phyloP scores from a whole-genome alignment of 306 rosid species.

The Cicer yamashitae region DNA sequence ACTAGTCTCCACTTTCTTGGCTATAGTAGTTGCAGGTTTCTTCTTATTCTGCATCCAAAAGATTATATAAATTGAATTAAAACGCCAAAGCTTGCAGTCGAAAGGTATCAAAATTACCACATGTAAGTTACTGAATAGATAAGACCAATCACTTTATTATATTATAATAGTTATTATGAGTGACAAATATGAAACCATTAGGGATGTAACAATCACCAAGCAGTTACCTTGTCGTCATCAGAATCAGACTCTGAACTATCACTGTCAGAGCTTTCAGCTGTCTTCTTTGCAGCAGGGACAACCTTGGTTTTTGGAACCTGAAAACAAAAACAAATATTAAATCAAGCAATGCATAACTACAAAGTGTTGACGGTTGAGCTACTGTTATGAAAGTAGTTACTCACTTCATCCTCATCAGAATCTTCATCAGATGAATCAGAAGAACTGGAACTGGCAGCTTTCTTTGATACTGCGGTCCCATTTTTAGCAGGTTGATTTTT shows the following conservation, averaged over 20 bases:
- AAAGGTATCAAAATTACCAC: too few species aligned
- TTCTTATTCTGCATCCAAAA: constrained; percentile 1
- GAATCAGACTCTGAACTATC: constrained; percentile 40
- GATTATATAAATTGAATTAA: background rate
- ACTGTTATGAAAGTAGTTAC: background rate
- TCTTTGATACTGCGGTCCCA: constrained; percentile 40
- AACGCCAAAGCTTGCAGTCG: background rate
- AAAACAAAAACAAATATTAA: background rate
- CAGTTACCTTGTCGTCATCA: constrained; percentile 44
- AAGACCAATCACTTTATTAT: too few species aligned
- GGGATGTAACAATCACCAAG: background rate
- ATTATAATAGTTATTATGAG: too few species aligned
- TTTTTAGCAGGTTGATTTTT: constrained; percentile 42
- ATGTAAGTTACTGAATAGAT: too few species aligned
- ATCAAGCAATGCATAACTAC: background rate
- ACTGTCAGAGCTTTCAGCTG: constrained; percentile 46
- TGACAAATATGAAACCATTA: background rate
- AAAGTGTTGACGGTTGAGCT: too few species aligned
- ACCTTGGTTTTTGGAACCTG: constrained; percentile 60
- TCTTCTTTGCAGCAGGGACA: constrained; percentile 27
- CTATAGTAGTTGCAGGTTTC: background rate
- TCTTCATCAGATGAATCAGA: constrained; percentile 40
- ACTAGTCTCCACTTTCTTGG: constrained; percentile 6
- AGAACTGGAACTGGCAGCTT: constrained; percentile 35
- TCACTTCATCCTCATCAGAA: constrained; percentile 59